Base-by-base conservation (phyloP, 345 rosid species). In the Euphorbia pulcherrima region DNA sequence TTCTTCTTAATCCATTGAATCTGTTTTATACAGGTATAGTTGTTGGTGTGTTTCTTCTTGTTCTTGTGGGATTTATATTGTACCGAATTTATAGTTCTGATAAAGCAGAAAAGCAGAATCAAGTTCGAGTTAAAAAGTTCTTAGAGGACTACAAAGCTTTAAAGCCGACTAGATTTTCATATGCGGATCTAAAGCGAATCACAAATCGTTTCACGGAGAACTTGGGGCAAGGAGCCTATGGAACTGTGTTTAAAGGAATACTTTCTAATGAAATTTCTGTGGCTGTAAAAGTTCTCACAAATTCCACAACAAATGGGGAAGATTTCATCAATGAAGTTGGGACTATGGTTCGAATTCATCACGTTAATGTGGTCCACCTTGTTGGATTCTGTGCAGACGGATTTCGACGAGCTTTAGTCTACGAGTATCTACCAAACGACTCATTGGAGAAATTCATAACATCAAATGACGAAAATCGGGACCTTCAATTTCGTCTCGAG, bases 281-380 rank as follows among this genome's bases (percentile, higher is more conserved):
- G 20, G 77, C 77, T 53, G 73, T 74, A 37, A 74, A 74, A 62
- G 37, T 74, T 23, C 73, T 74, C 21, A 48, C 63, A 41, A 74
- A 18, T 27, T 46, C 68, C 5, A 74, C 17, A 14, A 69, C 60
- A 30, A 68, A 74, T 18, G 78, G 73, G 6, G 65, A 74, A 35
- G 78, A 74, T 68, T 74, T 74, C 55, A 51, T 74, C 6, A 74
- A 68, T 33, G 77, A 74, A 68, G 69, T 74, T 13, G 77, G 68
- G 16, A 68, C 72, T 46, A 74, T 74, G 77, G 72, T 67, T 10
- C 52, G 71, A 53, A 60, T 73, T 57, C 72, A 73, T 55, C 76
- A 67, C 20, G 72, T 68, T 29, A 74, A 74, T 33, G 77, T 74
- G 23, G 68, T 74, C 44, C 68, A 72, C 37, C 48, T 74, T 29